Conservation (phyloP, 2,329 filamentous ascomycete species). For the Fusarium anthophilum region DNA sequence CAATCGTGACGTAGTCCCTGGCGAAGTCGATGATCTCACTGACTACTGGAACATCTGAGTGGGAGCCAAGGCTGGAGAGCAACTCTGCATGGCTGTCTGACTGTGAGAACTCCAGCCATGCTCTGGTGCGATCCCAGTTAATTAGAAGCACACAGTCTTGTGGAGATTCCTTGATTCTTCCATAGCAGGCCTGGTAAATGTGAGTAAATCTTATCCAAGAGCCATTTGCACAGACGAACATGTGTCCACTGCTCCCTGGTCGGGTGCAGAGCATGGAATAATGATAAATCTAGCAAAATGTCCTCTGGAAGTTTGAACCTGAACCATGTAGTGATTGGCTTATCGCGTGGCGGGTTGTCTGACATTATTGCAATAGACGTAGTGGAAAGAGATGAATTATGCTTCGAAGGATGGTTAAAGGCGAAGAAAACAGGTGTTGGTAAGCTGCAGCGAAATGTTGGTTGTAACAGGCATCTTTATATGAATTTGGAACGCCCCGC, state of each 20-base stretch:
- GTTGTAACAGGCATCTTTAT: not conserved
- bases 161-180: not conserved
- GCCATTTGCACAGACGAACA: not conserved
- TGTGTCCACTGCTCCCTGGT: rapidly evolving
- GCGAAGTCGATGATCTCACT: rapidly evolving
- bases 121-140: not conserved
- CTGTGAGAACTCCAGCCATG: not conserved
- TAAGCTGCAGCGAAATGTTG: not conserved
- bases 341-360: rapidly evolving
- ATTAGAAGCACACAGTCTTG: not conserved
- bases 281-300: not conserved
- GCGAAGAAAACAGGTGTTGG: not conserved
- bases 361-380: not conserved
- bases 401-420: not conserved
- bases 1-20: not conserved
- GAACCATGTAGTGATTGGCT: not conserved
- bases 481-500: not conserved
- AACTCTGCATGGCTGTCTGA: not conserved
- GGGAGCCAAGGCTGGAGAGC: not conserved
- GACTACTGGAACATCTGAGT: not conserved
- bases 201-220: rapidly evolving
- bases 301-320: not conserved
- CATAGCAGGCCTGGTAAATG: not conserved
- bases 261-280: not conserved
- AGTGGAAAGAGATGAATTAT: not conserved